Conservation (phyloP, 345 rosid genomes). For the Lepidium sativum region DNA sequence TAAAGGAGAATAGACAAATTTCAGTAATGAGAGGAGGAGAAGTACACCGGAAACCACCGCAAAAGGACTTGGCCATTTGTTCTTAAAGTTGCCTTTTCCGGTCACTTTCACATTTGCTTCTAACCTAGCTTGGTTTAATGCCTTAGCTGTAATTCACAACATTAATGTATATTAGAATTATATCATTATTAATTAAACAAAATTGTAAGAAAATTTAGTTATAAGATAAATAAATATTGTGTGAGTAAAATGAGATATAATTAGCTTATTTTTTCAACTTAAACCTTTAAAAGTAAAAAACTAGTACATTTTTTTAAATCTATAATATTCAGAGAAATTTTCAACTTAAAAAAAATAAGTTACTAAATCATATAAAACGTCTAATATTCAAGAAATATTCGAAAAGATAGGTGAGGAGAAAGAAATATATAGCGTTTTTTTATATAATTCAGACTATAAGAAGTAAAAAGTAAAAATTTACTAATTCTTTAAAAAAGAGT, state of each 20-base stretch:
- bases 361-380: no score
- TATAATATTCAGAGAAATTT: background rate
- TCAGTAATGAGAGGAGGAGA: conserved; percentile 44
- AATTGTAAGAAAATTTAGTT: background rate
- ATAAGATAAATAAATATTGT: no score
- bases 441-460: no score
- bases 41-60: conserved; percentile 54
- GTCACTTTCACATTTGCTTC: conserved; percentile 64
- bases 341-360: no score
- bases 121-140: conserved; percentile 71
- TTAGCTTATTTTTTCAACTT: background rate
- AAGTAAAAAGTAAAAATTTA: background rate
- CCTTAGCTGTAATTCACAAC: conserved; percentile 46
- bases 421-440: no score
- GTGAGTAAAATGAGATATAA: background rate
- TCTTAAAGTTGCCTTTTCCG: conserved; percentile 40
- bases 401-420: no score
- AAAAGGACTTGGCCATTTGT: conserved; percentile 87
- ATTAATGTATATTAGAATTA: background rate
- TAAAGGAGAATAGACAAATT: conserved; percentile 47
- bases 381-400: no score
- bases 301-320: background rate
- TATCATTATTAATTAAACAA: background rate
- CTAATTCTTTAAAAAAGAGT: background rate
- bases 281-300: background rate